phyloP scores from a whole-genome alignment of 495 filamentous ascomycete genomes.

The Lasiosphaeris hirsuta region DNA sequence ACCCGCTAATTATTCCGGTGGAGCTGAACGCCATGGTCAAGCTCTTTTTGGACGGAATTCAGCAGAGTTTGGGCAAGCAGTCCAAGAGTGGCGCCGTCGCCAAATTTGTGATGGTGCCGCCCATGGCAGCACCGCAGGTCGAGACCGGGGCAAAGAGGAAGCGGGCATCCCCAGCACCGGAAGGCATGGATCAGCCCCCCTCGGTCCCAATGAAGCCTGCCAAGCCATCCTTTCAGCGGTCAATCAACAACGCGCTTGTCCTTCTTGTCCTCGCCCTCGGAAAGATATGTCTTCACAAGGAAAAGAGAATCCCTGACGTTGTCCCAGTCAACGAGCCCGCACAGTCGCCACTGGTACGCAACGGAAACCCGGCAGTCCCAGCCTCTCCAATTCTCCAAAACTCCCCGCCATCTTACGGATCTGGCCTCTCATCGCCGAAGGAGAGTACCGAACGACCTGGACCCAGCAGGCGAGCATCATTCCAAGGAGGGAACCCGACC shows the following conservation, averaged over 20 bases:
- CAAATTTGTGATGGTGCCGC: conserved; percentile 26
- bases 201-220: conserved; percentile 34
- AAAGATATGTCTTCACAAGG: conserved; percentile 68
- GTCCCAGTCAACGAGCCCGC: conserved; percentile 42
- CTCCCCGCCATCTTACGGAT: conserved; percentile 44
- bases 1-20: conserved; percentile 69
- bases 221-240: conserved; percentile 49
- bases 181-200: conserved; percentile 32
- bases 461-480: conserved; percentile 41
- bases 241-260: conserved; percentile 71
- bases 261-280: conserved; percentile 82
- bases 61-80: conserved; percentile 26
- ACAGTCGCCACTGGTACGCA: conserved; percentile 45
- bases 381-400: conserved; percentile 43
- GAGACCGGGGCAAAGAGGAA: conserved; percentile 58
- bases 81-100: conserved; percentile 18
- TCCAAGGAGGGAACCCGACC: conserved; percentile 35
- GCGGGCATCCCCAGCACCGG: conserved; percentile 42
- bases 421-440: conserved; percentile 46
- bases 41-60: conserved; percentile 44
- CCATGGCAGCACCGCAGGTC: conserved; percentile 21
- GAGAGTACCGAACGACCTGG: conserved; percentile 38
- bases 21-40: conserved; percentile 50
- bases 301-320: conserved; percentile 58
- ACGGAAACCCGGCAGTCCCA: conserved; percentile 38